phyloP scores from a whole-genome alignment of 345 rosid species.

The Eutrema yunnanense region DNA sequence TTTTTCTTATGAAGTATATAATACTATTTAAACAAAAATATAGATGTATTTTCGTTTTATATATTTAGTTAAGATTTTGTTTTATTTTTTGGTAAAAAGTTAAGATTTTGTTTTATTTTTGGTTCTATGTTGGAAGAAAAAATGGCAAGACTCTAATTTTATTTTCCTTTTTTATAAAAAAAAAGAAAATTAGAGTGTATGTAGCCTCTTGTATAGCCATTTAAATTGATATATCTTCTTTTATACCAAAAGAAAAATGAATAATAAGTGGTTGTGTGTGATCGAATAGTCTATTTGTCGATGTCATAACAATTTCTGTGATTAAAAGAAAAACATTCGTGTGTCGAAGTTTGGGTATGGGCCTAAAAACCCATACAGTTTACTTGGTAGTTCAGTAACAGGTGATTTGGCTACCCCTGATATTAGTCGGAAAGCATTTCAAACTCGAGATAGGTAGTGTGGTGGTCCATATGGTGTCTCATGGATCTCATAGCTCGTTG shows the following conservation, averaged over 20 bases:
- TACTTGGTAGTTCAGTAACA: too few relatives aligned
- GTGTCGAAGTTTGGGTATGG: too few relatives aligned
- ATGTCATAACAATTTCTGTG: not conserved
- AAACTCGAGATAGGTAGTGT: too few relatives aligned
- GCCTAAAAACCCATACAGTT: too few relatives aligned
- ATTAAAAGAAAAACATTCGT: too few relatives aligned
- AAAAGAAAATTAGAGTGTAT: not conserved
- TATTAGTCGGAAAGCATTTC: too few relatives aligned
- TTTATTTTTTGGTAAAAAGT: not conserved
- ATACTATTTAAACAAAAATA: not conserved
- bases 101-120: not conserved
- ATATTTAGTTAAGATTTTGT: not conserved
- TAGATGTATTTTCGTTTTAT: not conserved
- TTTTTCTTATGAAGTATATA: not conserved
- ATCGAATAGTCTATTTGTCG: not conserved
- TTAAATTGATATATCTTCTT: not conserved
- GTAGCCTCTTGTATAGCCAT: not conserved
- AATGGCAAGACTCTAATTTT: constrained; percentile 8
- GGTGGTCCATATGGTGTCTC: too few relatives aligned
- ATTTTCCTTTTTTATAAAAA: not conserved
- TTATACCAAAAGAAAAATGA: not conserved
- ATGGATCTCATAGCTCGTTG: too few relatives aligned
- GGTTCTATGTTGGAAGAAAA: not conserved
- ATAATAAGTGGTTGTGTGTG: not conserved
- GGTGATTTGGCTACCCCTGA: too few relatives aligned